Evolutionary conservation across 2,329 filamentous ascomycete genomes (phyloP).

Genomic region (Chaetomium strumarium): DNA sequence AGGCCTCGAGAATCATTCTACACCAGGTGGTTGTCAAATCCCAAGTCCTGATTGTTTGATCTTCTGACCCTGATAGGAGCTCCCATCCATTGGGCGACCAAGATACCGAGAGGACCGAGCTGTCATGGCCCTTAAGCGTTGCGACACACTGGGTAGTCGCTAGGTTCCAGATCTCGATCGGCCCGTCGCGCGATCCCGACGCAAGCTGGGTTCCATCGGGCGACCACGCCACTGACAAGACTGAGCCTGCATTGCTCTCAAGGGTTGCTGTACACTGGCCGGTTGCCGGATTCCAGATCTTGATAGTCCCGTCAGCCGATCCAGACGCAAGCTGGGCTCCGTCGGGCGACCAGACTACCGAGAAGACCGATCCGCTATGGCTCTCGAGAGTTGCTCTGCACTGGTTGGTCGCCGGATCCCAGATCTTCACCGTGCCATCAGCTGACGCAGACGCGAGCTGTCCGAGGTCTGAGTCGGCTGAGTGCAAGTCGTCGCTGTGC

Average conservation of each 20-base stretch:
- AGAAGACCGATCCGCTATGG: background rate
- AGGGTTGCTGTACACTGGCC: background rate
- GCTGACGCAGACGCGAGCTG: background rate
- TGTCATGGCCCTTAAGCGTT: background rate
- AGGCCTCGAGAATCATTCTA: no score
- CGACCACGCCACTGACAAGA: background rate
- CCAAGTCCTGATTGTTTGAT: no score
- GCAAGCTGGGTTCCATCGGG: background rate
- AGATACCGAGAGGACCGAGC: background rate
- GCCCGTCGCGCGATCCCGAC: background rate
- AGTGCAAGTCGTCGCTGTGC: no score
- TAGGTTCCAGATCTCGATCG: background rate
- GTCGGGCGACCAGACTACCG: background rate
- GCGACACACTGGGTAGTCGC: background rate
- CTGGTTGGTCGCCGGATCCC: background rate
- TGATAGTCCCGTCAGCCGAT: background rate
- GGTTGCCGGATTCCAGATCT: background rate
- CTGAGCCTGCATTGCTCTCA: background rate
- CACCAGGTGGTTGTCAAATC: no score
- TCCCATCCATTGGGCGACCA: background rate
- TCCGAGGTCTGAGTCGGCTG: no score
- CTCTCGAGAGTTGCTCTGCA: background rate
- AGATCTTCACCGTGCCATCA: background rate
- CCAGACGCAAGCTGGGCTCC: background rate
- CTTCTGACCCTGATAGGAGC: no score